phyloP scores from a whole-genome alignment of 2,329 filamentous ascomycete genomes.

The Colletotrichum phormii region DNA sequence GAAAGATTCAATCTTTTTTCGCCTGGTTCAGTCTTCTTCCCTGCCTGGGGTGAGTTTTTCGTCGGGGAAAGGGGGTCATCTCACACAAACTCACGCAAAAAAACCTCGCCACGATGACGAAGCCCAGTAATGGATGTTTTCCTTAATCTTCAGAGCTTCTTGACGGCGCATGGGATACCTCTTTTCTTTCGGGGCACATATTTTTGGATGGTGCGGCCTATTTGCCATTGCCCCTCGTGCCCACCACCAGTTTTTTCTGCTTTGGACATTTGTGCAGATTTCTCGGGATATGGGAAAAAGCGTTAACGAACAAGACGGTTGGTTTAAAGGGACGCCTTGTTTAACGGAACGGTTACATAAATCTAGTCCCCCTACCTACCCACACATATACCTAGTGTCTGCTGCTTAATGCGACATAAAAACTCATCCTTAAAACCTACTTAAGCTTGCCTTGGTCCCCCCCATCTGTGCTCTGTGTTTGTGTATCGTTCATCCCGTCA shows the following conservation, averaged over 20 bases:
- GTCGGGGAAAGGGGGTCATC: conserved; percentile 19
- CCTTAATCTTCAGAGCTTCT: conserved; percentile 16
- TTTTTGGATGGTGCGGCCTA: conserved; percentile 20
- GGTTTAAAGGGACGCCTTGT: conserved; percentile 2
- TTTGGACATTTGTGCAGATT: conserved; percentile 34
- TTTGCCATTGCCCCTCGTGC: background rate
- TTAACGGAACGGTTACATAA: conserved; percentile 10
- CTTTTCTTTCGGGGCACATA: conserved; percentile 15
- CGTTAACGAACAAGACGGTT: conserved; percentile 11
- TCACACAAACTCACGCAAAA: background rate
- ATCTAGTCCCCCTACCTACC: conserved; percentile 6
- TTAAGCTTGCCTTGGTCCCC: background rate
- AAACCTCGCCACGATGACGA: conserved; percentile 23
- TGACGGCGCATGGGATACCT: conserved; percentile 34
- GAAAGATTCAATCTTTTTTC: too few relatives aligned
- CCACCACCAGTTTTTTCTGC: conserved; percentile 13
- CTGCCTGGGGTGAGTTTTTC: conserved; percentile 14
- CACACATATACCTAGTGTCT: conserved; percentile 35
- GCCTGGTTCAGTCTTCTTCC: background rate
- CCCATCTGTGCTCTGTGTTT: background rate
- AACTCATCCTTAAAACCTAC: conserved; percentile 20
- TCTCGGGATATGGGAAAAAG: conserved; percentile 20
- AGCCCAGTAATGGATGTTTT: conserved; percentile 12
- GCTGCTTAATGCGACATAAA: conserved; percentile 34
- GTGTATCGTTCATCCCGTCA: conserved; percentile 18